Evolutionary conservation across 768 basidiomycete genomes (phyloP), one percentile per base, ranked within the genome.

Genomic region (Boletus subcaerulescens): DNA sequence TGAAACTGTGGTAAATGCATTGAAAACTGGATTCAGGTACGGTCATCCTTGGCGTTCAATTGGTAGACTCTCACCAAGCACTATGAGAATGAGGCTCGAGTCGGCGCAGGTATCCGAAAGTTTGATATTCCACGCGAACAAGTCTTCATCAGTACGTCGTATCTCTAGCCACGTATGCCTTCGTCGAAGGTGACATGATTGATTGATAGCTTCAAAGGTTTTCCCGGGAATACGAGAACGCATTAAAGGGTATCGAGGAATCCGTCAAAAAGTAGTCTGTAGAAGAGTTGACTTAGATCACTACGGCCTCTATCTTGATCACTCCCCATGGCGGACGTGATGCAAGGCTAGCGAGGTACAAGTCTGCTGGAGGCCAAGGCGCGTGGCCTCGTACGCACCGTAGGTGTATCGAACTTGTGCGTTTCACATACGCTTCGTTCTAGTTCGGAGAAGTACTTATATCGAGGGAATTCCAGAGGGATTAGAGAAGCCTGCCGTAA

Each of bases 351-450:
- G 65, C 66, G 36, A 76, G 66, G 14, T 81, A 76, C 64, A 72
- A 62, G 51, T 3, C 63, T 80, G 3, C 22, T 24, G 22, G 22
- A 24, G 22, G 64, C 69, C 17, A 66, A 70, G 45, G 46, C 49
- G 12, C 70, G 61, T 13, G 75, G 80, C 18, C 73, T 76, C 46
- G 65, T 75, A 53, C 65, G 71, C 38, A 65, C 61, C 35, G 65
- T 74, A 17, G 80, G 80, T 2, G 80, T 81, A 18, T 79, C 77
- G 5, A 81, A 81, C 66, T 81, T 70, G 79, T 80, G 52, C 46
- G 67, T 32, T 18, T 24, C 22, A 24, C 22, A 24, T 0, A 58
- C 20, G n/a, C 20, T 54, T 33, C 22, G 22, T 26, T 44, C 17
- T 31, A 69, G 67, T 35, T 66, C 67, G 41, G 60, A 59, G n/a